Conservation (phyloP, 2,329 filamentous ascomycete species). For the Fusarium sp. region DNA sequence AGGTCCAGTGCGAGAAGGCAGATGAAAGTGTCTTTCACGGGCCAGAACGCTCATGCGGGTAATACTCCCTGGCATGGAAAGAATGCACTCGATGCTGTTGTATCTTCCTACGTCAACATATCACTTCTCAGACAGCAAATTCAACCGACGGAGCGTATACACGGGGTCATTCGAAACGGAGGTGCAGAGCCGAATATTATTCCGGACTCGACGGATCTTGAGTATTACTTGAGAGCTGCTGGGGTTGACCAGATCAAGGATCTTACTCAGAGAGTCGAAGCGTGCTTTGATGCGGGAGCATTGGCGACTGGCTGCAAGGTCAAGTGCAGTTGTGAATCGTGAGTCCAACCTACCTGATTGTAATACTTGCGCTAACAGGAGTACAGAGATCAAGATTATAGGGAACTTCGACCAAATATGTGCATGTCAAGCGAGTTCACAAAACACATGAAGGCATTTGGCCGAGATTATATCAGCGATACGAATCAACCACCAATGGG, state of each 20-base stretch:
- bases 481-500: conserved; percentile 31
- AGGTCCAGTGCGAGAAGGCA: conserved; percentile 61
- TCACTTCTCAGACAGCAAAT: conserved; percentile 67
- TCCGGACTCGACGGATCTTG: conserved; percentile 59
- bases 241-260: conserved; percentile 51
- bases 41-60: conserved; percentile 66
- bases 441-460: conserved; percentile 36
- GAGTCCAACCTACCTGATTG: neutral
- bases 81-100: conserved; percentile 68
- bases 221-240: conserved; percentile 45
- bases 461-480: conserved; percentile 15
- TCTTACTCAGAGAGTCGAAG: conserved; percentile 47
- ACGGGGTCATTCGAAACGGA: conserved; percentile 64
- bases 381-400: conserved; percentile 34
- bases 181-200: conserved; percentile 67
- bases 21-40: conserved; percentile 64
- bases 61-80: conserved; percentile 68
- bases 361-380: neutral
- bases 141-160: conserved; percentile 60
- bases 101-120: conserved; percentile 61
- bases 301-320: conserved; percentile 59
- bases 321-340: conserved; percentile 47
- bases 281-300: conserved; percentile 55
- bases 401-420: conserved; percentile 34
- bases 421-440: conserved; percentile 26